Base-by-base conservation (phyloP, 495 filamentous ascomycete genomes). In the Xylaria curta region DNA sequence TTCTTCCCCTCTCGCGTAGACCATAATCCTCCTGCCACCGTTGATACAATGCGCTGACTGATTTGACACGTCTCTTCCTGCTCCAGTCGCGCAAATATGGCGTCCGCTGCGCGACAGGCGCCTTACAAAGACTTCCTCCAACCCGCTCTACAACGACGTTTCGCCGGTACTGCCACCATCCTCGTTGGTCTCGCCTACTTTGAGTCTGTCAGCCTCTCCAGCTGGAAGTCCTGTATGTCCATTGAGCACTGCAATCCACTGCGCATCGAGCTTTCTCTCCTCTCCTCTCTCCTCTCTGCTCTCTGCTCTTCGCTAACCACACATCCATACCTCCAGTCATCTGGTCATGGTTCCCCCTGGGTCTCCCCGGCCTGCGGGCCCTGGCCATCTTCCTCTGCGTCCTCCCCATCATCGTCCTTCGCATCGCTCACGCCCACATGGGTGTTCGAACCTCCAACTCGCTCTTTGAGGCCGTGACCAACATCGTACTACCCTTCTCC, bases 121-220 rank as follows among this genome's bases (percentile, higher is more conserved):
- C 81, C 83, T 51, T 98, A 97, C 78, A 90, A 95, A 84, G 92
- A 97, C 77, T 94, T 97, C 80, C 82, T 98, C 69, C 97, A 95
- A 49, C 95, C 96, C 44, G 88, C 92, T 51, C 82, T 98, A 66
- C 96, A 99, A 79, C 87, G 93, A 74, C 87, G 94, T 70, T 98
- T 98, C 84, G 90, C 90, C 51, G 87, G 88, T 66, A 93, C 94
- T 40, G 91, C 91, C 58, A 80, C 87, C 44, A 78, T 93, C 49
- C 80, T 92, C 9, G 77, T 95, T 17, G 80, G 85, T 19, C 82
- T 93, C 71, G 93, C 92, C 81, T 98, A 97, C 79, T 31, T 88
- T n/a, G 87, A 92, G 73, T 85, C 93, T 64, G 79, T 97, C 72
- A 77, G 89, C 46, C 86, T 97, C 72, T 91, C 90, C 15, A 87